Base-by-base conservation (phyloP, 306 rosid genomes). In the Cucurbita pepo region DNA sequence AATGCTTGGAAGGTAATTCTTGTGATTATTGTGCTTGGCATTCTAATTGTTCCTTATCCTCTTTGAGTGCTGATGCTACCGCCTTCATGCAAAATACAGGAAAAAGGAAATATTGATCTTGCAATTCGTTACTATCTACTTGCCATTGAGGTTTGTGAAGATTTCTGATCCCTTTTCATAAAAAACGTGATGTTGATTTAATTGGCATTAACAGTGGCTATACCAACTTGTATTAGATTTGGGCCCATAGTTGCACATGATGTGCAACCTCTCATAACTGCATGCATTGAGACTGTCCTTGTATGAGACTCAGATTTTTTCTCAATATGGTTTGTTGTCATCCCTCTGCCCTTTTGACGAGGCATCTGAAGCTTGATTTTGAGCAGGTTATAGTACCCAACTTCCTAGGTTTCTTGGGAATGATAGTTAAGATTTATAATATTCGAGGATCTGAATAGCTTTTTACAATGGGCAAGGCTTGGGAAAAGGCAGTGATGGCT, bases 1-100 rank as follows among this genome's bases (percentile, higher is more conserved):
- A 95, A 95, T 84, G 99, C 99, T 55, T 95, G 92, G 99, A 95
- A 95, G 95, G 99, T 88, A 76, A 61, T 63, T 4, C 38, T 13
- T 10, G 58, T 50, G 64, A 34, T 30, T 0, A 30, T 34, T 52
- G 19, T 60, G 50, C 16, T 69, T 51, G 59, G 30, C 34, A 10
- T 69, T 34, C 34, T 51, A 30, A 19, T 16, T 50, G 37, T 75
- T 63, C 52, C 2, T 37, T 18, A 38, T 61, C 41, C 34, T 59
- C 53, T 59, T 13, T 66, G 43, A 43, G 47, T 30, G 48, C 8
- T 77, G 59, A 51, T 63, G 9, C 45, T 38, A 48, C 54, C 75
- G 69, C 65, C 67, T 59, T 61, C 69, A 19, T 58, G n/a, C 53
- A 56, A 25, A 9, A 53, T 71, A 47, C 86, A 86, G 90, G 90